A percentile compares a stretch with the other conserved stretches of the same genome.
Conservation (phyloP, 1,284 basidiomycete genomes). For the Fomitopsis palustris region DNA sequence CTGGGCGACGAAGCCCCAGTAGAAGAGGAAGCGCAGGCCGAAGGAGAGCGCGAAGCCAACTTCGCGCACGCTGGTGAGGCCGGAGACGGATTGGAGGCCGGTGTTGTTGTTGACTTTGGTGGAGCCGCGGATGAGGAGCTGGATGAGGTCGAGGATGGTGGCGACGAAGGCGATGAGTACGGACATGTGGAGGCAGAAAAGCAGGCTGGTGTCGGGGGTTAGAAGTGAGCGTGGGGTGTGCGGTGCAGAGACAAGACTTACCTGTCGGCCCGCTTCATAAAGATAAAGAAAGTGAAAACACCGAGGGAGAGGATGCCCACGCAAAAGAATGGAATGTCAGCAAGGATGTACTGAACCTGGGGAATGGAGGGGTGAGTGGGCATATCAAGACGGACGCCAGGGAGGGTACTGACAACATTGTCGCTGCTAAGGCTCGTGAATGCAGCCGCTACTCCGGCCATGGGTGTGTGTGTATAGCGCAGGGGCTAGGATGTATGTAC, state of each 20-base stretch:
- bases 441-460: conserved; percentile 16
- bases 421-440: conserved; percentile 17
- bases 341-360: conserved; percentile 56
- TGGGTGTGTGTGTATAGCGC: conserved; percentile 11
- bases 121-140: conserved; percentile 44
- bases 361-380: not conserved
- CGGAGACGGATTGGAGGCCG: conserved; percentile 31
- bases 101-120: conserved; percentile 21
- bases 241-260: conserved; percentile 32
- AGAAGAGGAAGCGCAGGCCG: conserved; percentile 60
- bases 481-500: conserved; percentile 2
- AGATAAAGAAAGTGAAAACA: conserved; percentile 57
- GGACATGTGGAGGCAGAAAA: conserved; percentile 53
- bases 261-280: conserved; percentile 55
- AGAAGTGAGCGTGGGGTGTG: not conserved
- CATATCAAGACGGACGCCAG: not conserved
- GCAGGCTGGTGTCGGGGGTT: conserved; percentile 34
- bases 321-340: conserved; percentile 66
- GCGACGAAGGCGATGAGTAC: conserved; percentile 57
- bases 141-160: conserved; percentile 62
- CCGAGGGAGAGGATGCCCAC: conserved; percentile 65
- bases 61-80: conserved; percentile 54
- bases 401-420: conserved; percentile 23
- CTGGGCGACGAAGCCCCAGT: conserved; percentile 61
- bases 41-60: conserved; percentile 53